Evolutionary conservation across 164 flowering plant species (phyloP), one percentile per base, ranked within the genome.

Genomic region (Tinospora cordifolia): DNA sequence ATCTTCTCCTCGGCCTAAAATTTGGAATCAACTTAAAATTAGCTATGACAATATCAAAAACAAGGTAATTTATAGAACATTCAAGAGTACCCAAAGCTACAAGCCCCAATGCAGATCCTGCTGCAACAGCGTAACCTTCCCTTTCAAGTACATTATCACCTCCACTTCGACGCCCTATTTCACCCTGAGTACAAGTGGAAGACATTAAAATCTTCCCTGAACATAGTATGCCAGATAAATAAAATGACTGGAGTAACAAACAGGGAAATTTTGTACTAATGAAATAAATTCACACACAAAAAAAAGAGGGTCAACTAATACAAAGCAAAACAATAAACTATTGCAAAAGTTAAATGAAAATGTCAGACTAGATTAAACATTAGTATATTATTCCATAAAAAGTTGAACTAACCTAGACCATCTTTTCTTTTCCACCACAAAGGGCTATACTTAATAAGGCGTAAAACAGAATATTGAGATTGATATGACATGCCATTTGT

Each of bases 71-170:
- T 15, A 13, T 17, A 65, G 13, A 13, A 30, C 2, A 30, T 4
- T 8, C 36, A 58, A 27, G 46, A 71, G 67, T 87, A 92, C 99
- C 97, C 82, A 95, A 76, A 49, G 88, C 92, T 75, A 92, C 93
- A 54, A 95, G 89, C 24, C 98, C 98, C 74, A 95, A 71, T 30
- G 97, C 79, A 80, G 86, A 89, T 76, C 99, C 99, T 38, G 98
- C 98, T 69, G 99, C 88, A 80, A 95, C 94, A 72, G 96, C 90
- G 84, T 95, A 87, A 68, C 99, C 98, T 80, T 95, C 99, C 78
- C 98, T 87, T 81, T 95, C 99, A 77, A 92, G 98, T 30, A 91
- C 98, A 83, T 90, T 92, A 81, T 95, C 98, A 62, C 99, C 97
- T 71, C 87, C 91, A 81, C 97, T 95, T 87, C 96, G 79, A 24